Evolutionary conservation across 1,139 yeast species (phyloP).

Genomic region (Komagataea norvegica): DNA sequence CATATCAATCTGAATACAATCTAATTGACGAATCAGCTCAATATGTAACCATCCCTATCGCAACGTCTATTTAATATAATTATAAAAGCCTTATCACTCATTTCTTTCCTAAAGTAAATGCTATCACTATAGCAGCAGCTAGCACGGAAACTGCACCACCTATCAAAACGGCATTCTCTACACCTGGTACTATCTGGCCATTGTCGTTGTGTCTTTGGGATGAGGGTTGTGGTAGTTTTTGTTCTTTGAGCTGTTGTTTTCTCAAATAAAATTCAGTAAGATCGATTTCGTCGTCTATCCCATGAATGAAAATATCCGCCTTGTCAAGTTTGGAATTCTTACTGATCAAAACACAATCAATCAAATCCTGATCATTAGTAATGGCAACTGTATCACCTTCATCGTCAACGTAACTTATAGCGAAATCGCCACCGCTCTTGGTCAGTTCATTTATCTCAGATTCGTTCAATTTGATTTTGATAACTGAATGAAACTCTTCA

Average conservation of each 20-base stretch:
- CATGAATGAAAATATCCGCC: conserved; percentile 71
- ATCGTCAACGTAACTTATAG: conserved; percentile 76
- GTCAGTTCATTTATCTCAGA: conserved; percentile 41
- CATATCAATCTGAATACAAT: background rate
- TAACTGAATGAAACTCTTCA: conserved; percentile 38
- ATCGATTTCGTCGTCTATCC: conserved; percentile 49
- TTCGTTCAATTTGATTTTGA: conserved; percentile 40
- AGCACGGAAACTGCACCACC: conserved; percentile 62
- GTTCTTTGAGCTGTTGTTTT: conserved; percentile 15
- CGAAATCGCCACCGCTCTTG: conserved; percentile 38
- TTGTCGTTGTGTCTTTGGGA: conserved; percentile 7
- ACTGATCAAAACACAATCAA: conserved; percentile 63
- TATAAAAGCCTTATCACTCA: background rate
- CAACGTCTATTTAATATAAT: background rate
- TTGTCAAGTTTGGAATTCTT: conserved; percentile 47
- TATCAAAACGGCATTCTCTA: conserved; percentile 54
- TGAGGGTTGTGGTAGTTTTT: conserved; percentile 1
- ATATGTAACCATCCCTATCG: background rate
- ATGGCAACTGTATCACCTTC: conserved; percentile 81
- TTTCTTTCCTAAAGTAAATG: conserved; percentile 17
- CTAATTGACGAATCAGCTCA: too few species aligned
- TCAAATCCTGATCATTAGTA: conserved; percentile 66
- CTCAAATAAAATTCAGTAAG: conserved; percentile 21
- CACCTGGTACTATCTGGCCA: conserved; percentile 44
- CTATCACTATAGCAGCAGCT: conserved; percentile 46